Conservation (phyloP, 2,329 filamentous ascomycete species). For the Microcyclospora pomicola region DNA sequence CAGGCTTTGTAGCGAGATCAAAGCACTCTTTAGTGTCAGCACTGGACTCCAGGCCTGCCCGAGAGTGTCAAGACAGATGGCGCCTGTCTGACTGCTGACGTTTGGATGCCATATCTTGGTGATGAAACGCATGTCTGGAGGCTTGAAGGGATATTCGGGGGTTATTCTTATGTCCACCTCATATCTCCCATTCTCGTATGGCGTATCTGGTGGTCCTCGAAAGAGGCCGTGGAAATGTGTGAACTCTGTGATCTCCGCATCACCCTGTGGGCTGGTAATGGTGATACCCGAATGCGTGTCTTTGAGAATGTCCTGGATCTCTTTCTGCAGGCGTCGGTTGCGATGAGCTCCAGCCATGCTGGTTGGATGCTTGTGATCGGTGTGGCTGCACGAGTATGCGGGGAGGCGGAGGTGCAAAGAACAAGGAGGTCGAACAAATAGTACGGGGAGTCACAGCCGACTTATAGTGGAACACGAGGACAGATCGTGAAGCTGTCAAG, state of each 20-base stretch:
- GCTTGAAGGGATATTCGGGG: constrained; percentile 81
- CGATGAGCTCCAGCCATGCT: constrained; percentile 42
- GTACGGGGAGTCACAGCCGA: no score
- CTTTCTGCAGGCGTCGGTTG: constrained; percentile 53
- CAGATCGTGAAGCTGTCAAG: no score
- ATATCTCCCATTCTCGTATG: constrained; percentile 78
- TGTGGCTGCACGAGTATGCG: not conserved
- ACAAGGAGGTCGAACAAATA: no score
- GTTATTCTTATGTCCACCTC: constrained; percentile 78
- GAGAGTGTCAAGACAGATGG: constrained; percentile 91
- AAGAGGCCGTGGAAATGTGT: constrained; percentile 75
- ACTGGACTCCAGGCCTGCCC: constrained; percentile 87
- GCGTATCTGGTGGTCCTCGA: constrained; percentile 76
- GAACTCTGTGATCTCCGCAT: constrained; percentile 52
- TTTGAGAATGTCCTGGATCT: constrained; percentile 58
- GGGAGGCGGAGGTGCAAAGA: no score
- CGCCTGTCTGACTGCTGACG: constrained; percentile 65
- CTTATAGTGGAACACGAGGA: no score
- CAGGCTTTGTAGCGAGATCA: constrained; percentile 84
- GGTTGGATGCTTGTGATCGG: not conserved
- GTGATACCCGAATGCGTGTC: constrained; percentile 68
- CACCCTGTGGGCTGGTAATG: constrained; percentile 31
- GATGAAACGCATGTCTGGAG: constrained; percentile 77
- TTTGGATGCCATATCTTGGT: constrained; percentile 98
- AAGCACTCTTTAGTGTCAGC: constrained; percentile 85